Conservation (phyloP, 1,284 basidiomycete genomes). For the Sutorius eximius region DNA sequence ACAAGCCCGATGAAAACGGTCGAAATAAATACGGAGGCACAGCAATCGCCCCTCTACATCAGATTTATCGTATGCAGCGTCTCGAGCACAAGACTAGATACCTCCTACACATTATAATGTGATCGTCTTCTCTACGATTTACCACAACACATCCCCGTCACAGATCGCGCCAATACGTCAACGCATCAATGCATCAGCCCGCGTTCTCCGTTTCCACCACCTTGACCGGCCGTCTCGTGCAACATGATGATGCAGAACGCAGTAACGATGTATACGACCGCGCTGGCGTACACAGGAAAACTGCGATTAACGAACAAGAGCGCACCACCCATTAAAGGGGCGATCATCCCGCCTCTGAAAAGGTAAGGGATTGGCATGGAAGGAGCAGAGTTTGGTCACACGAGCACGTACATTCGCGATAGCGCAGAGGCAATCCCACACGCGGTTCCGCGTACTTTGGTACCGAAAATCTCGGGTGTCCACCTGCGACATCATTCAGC, state of each 20-base stretch:
- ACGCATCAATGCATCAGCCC: slow-evolving; percentile 21
- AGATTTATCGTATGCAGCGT: not conserved
- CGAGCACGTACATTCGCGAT: slow-evolving; percentile 70
- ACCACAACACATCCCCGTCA: too few species aligned
- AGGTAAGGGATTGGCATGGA: not conserved
- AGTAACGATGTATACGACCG: slow-evolving; percentile 68
- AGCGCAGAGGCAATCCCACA: slow-evolving; percentile 90
- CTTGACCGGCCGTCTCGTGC: slow-evolving; percentile 35
- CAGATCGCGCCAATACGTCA: too few species aligned
- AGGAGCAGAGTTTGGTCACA: not conserved
- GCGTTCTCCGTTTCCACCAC: slow-evolving; percentile 5
- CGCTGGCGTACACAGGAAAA: slow-evolving; percentile 79
- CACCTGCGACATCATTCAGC: slow-evolving; percentile 46
- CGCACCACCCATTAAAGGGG: slow-evolving; percentile 82
- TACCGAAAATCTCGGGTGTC: slow-evolving; percentile 90
- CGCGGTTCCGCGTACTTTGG: slow-evolving; percentile 86
- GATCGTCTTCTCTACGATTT: not conserved
- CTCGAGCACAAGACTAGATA: not conserved
- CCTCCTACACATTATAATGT: not conserved
- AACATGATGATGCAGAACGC: slow-evolving; percentile 68
- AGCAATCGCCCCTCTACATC: not conserved
- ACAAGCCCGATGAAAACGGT: not conserved
- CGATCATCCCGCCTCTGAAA: slow-evolving; percentile 84
- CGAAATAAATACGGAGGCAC: not conserved
- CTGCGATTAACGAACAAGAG: slow-evolving; percentile 72